phyloP scores from a whole-genome alignment of 352 stramenopile genomes.

The Phytophthora sp. region DNA sequence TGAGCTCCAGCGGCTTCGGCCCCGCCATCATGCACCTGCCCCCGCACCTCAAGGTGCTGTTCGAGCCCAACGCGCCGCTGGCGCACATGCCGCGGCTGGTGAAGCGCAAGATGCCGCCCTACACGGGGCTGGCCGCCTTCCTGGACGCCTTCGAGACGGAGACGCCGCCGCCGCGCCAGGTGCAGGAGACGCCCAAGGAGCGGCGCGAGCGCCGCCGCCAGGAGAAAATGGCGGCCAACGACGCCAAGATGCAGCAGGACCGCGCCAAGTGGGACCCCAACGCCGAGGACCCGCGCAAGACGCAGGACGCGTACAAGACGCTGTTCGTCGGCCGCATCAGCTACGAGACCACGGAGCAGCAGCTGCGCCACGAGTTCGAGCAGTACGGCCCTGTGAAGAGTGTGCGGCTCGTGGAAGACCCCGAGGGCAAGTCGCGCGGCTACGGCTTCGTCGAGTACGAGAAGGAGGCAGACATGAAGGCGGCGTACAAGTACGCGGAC shows the following conservation, averaged over 20 bases:
- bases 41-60: conserved; percentile 79
- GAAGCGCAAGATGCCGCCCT: conserved; percentile 90
- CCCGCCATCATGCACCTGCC: conserved; percentile 84
- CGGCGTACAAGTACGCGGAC: conserved; percentile 94
- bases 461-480: conserved; percentile 96
- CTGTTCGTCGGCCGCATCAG: conserved; percentile 97
- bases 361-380: conserved; percentile 97
- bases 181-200: conserved; percentile 84
- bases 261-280: conserved; percentile 78
- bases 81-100: conserved; percentile 73
- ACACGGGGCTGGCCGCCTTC: conserved; percentile 61
- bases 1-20: conserved; percentile 88
- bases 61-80: conserved; percentile 80
- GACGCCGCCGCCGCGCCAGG: conserved; percentile 52
- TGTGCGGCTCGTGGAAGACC: conserved; percentile 89
- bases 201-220: conserved; percentile 60
- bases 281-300: conserved; percentile 67
- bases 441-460: conserved; percentile 99
- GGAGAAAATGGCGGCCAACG: conserved; percentile 65
- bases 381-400: conserved; percentile 92
- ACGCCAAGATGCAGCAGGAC: conserved; percentile 70
- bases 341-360: conserved; percentile 98
- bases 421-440: conserved; percentile 91
- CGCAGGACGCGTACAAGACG: conserved; percentile 96
- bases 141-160: conserved; percentile 62